Evolutionary conservation across 2,329 filamentous ascomycete species (phyloP).

Genomic region (Colletotrichum sp.): DNA sequence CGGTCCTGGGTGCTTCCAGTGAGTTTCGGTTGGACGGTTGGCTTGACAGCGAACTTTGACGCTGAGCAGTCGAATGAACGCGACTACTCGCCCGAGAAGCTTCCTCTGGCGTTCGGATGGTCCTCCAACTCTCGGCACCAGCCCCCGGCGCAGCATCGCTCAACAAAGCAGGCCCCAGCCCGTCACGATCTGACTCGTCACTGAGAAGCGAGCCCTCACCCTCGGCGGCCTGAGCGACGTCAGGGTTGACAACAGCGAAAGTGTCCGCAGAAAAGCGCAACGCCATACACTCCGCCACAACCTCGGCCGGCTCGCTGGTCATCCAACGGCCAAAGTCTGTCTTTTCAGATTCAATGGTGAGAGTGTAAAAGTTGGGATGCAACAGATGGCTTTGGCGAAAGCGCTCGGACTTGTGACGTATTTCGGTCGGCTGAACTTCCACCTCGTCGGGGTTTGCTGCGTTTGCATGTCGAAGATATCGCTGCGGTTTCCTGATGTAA

Average conservation of each 20-base stretch:
- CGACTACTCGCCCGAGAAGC: constrained; percentile 46
- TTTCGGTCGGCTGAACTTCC: constrained; percentile 79
- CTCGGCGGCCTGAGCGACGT: constrained; percentile 22
- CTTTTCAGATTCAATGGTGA: constrained; percentile 81
- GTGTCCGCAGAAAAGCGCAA: constrained; percentile 51
- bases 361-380: constrained; percentile 83
- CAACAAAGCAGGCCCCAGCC: constrained; percentile 43
- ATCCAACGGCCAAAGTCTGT: constrained; percentile 79
- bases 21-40: constrained; percentile 54
- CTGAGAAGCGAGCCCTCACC: constrained; percentile 23
- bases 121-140: constrained; percentile 54
- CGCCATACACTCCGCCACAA: constrained; percentile 79
- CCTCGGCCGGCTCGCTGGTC: constrained; percentile 79
- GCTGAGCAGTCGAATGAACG: constrained; percentile 40
- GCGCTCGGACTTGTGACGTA: constrained; percentile 75
- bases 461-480: constrained; percentile 76
- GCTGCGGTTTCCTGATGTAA: constrained; percentile 82
- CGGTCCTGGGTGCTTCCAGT: constrained; percentile 26
- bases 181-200: constrained; percentile 36
- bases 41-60: constrained; percentile 56
- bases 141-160: constrained; percentile 36
- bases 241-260: constrained; percentile 16
- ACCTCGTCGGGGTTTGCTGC: constrained; percentile 74
- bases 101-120: constrained; percentile 56
- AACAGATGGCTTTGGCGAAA: constrained; percentile 76